Base-by-base conservation (phyloP, 176 grass and related monocot genomes). In the Zea luxurians region DNA sequence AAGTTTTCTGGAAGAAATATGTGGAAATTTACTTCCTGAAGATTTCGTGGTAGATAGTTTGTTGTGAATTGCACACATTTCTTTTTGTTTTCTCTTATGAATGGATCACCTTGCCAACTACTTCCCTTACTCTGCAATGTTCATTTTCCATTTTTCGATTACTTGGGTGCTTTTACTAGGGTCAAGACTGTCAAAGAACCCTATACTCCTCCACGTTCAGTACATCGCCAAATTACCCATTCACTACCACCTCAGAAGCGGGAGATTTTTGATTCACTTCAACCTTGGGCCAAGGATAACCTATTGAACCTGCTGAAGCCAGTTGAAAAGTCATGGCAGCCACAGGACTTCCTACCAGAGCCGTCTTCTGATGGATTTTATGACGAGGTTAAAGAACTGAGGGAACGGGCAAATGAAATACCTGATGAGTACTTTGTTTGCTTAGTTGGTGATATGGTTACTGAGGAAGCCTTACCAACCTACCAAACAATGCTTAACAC, bases 381-480 rank as follows among this genome's bases (percentile, higher is more conserved):
- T 82, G 89, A 91, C 53, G 89, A 91, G 73, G 85, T 91, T 48
- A 85, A 81, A 81, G 91, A 93, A 76, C 80, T 93, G 46, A 83
- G 74, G 62, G 75, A 83, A 55, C 84, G 84, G 47, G 83, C 87
- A 49, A 90, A 90, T 74, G 91, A 93, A 75, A 88, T 93, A 64
- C 91, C 91, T 53, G 88, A 93, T 18, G 88, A 93, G 20, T 93
- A 93, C 78, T 93, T 87, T 87, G 91, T 93, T 66, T 93, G 91
- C 72, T 74, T 93, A 65, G 91, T 93, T 71, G 91, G 91, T 46
- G 87, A 93, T 48, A 93, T 93, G 91, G 82, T 93, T 78, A 93
- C 91, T 17, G 91, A 93, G 81, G 91, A 93, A 76, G 88, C 91
- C 18, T 73, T 93, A 37, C 91, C 91, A 37, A 93, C 91, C 38